phyloP scores from a whole-genome alignment of 306 rosid genomes.

The Ormosia semicastrata region DNA sequence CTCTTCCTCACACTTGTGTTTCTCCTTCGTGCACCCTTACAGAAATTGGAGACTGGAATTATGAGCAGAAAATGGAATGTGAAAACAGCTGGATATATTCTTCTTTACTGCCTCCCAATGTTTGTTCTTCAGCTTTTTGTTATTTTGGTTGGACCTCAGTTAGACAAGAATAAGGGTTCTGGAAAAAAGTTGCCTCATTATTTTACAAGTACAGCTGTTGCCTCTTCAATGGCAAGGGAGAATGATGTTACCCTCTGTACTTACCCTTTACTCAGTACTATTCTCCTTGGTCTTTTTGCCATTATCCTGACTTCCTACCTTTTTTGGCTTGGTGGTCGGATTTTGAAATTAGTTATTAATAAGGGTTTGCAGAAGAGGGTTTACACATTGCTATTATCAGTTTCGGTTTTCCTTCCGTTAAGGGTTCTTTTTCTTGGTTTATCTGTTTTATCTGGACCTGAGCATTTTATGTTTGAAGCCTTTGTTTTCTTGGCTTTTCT shows the following conservation, averaged over 20 bases:
- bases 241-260: slow-evolving; percentile 71
- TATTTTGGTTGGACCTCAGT: slow-evolving; percentile 66
- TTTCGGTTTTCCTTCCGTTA: slow-evolving; percentile 86
- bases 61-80: slow-evolving; percentile 76
- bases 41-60: slow-evolving; percentile 73
- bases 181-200: slow-evolving; percentile 53
- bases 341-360: slow-evolving; percentile 92
- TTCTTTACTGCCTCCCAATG: slow-evolving; percentile 82
- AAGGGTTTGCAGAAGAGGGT: slow-evolving; percentile 97
- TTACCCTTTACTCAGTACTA: slow-evolving; percentile 86
- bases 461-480: slow-evolving; percentile 72
- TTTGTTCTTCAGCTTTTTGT: slow-evolving; percentile 80
- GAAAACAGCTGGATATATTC: slow-evolving; percentile 69
- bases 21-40: slow-evolving; percentile 92
- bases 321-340: slow-evolving; percentile 96
- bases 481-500: slow-evolving; percentile 92
- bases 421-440: slow-evolving; percentile 94
- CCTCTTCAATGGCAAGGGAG: slow-evolving; percentile 34
- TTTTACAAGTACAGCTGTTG: slow-evolving; percentile 54
- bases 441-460: slow-evolving; percentile 78
- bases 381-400: slow-evolving; percentile 77
- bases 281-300: slow-evolving; percentile 81
- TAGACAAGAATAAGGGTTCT: slow-evolving; percentile 41
- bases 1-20: slow-evolving; percentile 88
- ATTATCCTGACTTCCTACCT: slow-evolving; percentile 75